Evolutionary conservation across 2,329 filamentous ascomycete genomes (phyloP), one percentile per base, ranked within the genome.

Genomic region (Neofusicoccum sp.): DNA sequence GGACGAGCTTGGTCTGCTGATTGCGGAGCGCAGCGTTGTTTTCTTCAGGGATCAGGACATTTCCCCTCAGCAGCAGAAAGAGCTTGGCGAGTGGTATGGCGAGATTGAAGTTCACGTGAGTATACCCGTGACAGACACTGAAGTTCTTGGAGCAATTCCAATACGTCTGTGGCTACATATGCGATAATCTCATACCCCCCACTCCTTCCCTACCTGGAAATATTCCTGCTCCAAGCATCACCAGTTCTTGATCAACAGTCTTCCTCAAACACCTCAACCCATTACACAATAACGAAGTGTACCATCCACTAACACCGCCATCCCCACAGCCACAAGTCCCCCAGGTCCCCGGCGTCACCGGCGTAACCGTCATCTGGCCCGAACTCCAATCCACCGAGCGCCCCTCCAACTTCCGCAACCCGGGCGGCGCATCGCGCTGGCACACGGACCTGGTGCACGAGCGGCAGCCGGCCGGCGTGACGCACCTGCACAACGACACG

Each of bases 381-480:
- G 87, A 82, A 34, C 80, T 90, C 0, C 79, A 81, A 36, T 86
- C 86, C 0, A 86, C 83, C 0, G 88, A 90, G 69, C 71, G 75
- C 1, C 70, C 78, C 2, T 82, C 86, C 3, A 82, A 79, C 68
- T 90, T 90, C 77, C 82, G 88, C 60, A 79, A 84, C 24, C 87
- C 87, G 0, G 87, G 87, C 30, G 87, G 88, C 2, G 85, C 87
- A 1, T 86, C 85, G 0, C 75, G 83, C 49, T 90, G 87, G 88
- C 88, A 90, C 70, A 84, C 83, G 6, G 87, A 90, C 67, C 80
- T 90, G 0, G 87, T 90, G 0, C 87, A 90, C 66, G 88, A 91
- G 70, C 78, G 79, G 34, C 87, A 90, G 61, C 88, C 88, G 1
- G 86, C 88, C 0, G 88, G 72, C 33, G 84, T 89, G 58, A 89